Evolutionary conservation across 108 stramenopile genomes (phyloP), one percentile per base, ranked within the genome.

Genomic region (Cyclotella baltica): DNA sequence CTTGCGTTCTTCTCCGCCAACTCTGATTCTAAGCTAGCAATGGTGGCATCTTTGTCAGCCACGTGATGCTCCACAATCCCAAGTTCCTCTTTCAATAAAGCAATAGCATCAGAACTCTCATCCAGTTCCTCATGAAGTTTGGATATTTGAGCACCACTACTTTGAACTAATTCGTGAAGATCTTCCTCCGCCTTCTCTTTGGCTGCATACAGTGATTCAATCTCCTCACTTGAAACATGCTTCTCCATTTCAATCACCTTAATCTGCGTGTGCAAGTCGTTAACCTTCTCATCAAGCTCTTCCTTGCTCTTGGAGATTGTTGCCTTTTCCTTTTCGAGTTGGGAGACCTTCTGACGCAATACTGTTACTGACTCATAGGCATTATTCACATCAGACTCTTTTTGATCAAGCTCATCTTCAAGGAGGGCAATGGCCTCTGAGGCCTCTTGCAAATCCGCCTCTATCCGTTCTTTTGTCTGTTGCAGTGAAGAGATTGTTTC

Each of bases 81-180:
- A 8, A 85, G 29, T 25, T 76, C 76, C 20, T 83, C 83, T 56
- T 70, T 73, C 34, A 83, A 43, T 47, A 68, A 34, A 28, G 30
- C 53, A 64, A 77, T 73, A 36, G 83, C 76, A 66, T 83, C 76
- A 13, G 67, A 53, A 36, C 77, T 85, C 34, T 78, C 80, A 9
- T 85, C 75, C 27, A 81, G 53, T 29, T 85, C 76, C 13, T 81
- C 70, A 56, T 75, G 20, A 30, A 76, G 55, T 22, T 40, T 48
- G 3, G 58, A 59, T 28, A 72, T 75, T 3, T 66, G 23, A 9
- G 36, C 30, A 33, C 19, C 48, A 34, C 33, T 40, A 27, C 48
- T 67, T 25, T 40, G 23, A 4, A 55, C 25, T 28, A 64, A 34
- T 31, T 63, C 37, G 43, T 40, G 35, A 0, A 80, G 38, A 43